Evolutionary conservation across 202 grass and related monocot genomes (phyloP).

Genomic region (Cymbopogon flexuosus): DNA sequence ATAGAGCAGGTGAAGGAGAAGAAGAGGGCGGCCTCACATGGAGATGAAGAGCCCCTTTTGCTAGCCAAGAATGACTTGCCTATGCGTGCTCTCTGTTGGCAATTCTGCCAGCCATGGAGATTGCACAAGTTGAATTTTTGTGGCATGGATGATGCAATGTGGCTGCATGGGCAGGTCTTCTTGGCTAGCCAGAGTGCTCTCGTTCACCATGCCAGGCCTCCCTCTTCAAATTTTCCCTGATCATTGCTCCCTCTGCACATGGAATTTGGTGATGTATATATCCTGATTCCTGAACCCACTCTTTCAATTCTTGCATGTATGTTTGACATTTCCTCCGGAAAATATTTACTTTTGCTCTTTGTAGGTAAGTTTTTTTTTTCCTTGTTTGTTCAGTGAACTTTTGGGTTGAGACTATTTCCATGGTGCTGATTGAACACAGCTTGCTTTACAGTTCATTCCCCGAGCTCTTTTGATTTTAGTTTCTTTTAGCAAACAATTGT

Average conservation of each 20-base stretch:
- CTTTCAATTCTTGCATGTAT: neutral
- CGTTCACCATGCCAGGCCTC: slow-evolving; percentile 48
- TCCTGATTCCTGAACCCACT: neutral
- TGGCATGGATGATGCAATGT: slow-evolving; percentile 23
- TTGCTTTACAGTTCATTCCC: neutral
- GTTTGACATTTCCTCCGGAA: neutral
- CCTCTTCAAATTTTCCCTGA: neutral
- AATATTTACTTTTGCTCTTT: neutral
- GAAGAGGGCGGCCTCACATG: slow-evolving; percentile 41
- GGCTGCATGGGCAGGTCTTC: slow-evolving; percentile 41
- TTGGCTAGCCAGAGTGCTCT: slow-evolving; percentile 51
- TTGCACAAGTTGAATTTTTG: neutral
- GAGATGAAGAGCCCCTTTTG: slow-evolving; percentile 41
- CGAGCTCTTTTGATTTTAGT: neutral
- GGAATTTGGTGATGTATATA: neutral
- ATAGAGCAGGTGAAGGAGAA: neutral
- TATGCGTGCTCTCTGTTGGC: slow-evolving; percentile 30
- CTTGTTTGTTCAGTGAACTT: neutral
- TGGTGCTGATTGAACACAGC: neutral
- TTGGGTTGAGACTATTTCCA: neutral
- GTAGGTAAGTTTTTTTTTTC: neutral
- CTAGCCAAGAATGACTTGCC: slow-evolving; percentile 65
- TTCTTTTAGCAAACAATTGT: neutral
- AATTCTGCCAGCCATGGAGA: slow-evolving; percentile 1
- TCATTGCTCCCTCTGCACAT: neutral